Conservation (phyloP, 2,329 filamentous ascomycete species). For the Colletotrichum sp. region DNA sequence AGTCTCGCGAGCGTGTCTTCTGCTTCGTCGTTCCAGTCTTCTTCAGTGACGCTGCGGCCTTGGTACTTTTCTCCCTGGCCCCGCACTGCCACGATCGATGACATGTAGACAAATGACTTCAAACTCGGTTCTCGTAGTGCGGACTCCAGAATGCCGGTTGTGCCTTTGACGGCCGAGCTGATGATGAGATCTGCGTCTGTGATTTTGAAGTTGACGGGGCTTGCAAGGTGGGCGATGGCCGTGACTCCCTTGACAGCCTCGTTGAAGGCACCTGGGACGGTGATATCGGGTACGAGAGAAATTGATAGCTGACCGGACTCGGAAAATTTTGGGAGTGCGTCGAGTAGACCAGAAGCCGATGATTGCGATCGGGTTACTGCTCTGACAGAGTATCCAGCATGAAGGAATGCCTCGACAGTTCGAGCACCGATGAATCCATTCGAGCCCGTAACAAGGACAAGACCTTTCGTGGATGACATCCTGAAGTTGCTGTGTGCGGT, state of each 20-base stretch:
- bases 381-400: conserved; percentile 41
- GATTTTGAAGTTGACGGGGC: conserved; percentile 38
- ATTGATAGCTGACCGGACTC: conserved; percentile 23
- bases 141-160: conserved; percentile 42
- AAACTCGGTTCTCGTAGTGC: conserved; percentile 43
- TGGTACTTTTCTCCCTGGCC: background rate
- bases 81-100: conserved; percentile 24
- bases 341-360: conserved; percentile 21
- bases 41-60: conserved; percentile 19
- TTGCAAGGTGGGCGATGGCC: conserved; percentile 51
- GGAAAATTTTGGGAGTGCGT: conserved; percentile 24
- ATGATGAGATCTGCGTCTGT: conserved; percentile 48
- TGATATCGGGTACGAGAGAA: conserved; percentile 39
- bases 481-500: background rate
- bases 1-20: conserved; percentile 30
- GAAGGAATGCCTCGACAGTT: conserved; percentile 39
- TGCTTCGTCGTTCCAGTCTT: conserved; percentile 36
- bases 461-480: conserved; percentile 2
- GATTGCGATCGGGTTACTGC: conserved; percentile 37
- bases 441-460: conserved; percentile 40
- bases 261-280: conserved; percentile 36
- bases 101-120: conserved; percentile 35
- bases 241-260: conserved; percentile 37
- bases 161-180: conserved; percentile 37
- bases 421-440: conserved; percentile 43